Conservation (phyloP, 768 basidiomycete species). For the Serendipita indica region DNA sequence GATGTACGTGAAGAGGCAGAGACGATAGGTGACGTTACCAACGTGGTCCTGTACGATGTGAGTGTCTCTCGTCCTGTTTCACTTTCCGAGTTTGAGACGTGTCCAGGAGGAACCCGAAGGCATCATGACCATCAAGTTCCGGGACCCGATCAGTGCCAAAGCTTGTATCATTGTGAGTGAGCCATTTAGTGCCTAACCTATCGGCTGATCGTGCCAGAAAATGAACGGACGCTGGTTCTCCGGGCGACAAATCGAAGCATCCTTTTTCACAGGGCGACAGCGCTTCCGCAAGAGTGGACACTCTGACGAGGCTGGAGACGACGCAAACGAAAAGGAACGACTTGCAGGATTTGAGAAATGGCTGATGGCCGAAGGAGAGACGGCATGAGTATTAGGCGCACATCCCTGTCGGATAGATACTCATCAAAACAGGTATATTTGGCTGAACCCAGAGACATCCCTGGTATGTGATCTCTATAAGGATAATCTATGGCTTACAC, state of each 20-base stretch:
- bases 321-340: conserved; percentile 58
- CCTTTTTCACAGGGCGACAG: conserved; percentile 67
- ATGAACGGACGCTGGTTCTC: conserved; percentile 91
- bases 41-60: conserved; percentile 89
- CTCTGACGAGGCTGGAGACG: conserved; percentile 36
- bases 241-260: conserved; percentile 68
- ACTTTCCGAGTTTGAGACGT: not conserved
- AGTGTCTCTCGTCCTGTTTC: conserved; percentile 22
- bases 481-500: not conserved
- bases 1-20: conserved; percentile 92
- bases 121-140: conserved; percentile 92
- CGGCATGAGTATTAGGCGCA: not conserved
- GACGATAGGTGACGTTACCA: conserved; percentile 84
- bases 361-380: conserved; percentile 67
- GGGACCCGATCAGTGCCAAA: conserved; percentile 80
- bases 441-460: not conserved
- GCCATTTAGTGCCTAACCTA: not conserved
- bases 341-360: conserved; percentile 80
- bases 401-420: not conserved
- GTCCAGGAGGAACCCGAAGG: conserved; percentile 80
- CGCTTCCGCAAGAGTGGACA: conserved; percentile 59
- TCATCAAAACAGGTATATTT: not conserved
- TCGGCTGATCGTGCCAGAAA: conserved; percentile 38
- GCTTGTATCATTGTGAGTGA: conserved; percentile 70
- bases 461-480: not conserved